phyloP scores from a whole-genome alignment of 768 basidiomycete species.

The Trametes elegans region DNA sequence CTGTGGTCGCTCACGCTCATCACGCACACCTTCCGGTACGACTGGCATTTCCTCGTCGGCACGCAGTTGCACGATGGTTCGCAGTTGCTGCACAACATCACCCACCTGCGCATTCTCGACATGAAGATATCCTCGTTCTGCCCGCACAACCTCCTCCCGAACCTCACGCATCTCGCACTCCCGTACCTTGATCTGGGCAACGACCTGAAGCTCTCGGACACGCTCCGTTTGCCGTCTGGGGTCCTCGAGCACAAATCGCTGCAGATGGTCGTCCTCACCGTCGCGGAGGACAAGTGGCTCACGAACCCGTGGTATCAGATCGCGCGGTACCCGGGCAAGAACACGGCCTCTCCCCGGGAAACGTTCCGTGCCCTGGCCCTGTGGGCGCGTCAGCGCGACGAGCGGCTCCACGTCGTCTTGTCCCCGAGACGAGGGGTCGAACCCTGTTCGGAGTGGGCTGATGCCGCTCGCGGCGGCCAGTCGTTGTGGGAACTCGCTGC shows the following conservation, averaged over 20 bases:
- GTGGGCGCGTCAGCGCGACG: constrained; percentile 17
- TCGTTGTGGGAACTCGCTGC: constrained; percentile 23
- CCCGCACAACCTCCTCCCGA: constrained; percentile 24
- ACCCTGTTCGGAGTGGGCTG: constrained; percentile 21
- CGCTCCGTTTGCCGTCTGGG: constrained; percentile 19
- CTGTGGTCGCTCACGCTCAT: constrained; percentile 23
- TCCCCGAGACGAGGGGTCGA: constrained; percentile 12
- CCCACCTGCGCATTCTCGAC: constrained; percentile 24
- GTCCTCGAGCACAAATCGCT: constrained; percentile 16
- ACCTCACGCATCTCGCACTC: constrained; percentile 28
- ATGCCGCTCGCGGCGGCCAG: constrained; percentile 17
- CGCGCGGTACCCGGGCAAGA: constrained; percentile 3
- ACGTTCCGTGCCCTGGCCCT: constrained; percentile 16
- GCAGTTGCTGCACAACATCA: constrained; percentile 23
- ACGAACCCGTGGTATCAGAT: constrained; percentile 23
- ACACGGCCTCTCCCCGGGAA: constrained; percentile 14
- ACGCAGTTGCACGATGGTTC: constrained; percentile 8
- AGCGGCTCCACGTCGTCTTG: constrained; percentile 19
- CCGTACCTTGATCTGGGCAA: constrained; percentile 26
- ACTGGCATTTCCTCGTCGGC: constrained; percentile 23
- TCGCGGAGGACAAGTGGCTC: constrained; percentile 23
- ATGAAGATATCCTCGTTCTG: constrained; percentile 22
- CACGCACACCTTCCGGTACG: constrained; percentile 23
- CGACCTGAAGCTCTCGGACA: constrained; percentile 10
- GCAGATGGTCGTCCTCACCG: constrained; percentile 25